Base-by-base conservation (phyloP, 352 stramenopile species). In the Pythium apleroticum region DNA sequence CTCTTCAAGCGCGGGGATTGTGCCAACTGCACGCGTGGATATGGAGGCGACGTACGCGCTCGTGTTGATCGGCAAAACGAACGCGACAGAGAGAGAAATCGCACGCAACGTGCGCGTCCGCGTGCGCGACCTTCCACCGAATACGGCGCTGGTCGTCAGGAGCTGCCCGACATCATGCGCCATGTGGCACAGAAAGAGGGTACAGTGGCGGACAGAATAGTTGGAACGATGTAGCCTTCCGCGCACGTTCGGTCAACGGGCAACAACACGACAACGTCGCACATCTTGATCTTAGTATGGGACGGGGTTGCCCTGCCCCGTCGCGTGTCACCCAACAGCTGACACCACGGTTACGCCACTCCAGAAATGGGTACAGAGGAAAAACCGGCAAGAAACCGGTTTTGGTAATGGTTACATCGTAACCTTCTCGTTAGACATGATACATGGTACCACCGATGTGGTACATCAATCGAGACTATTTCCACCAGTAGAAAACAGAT, bases 261-360 rank as follows among this genome's bases (percentile, higher is more conserved):
- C 41, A 28, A 27, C 48, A 28, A 39, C 30, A 41, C 41, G 22
- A 33, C 27, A 27, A 48, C 46, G 33, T 66, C 50, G 24, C 52
- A 63, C 48, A 53, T 69, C 48, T 69, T 69, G 63, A 56, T 60
- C 39, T 64, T 60, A 59, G 63, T 69, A 69, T 68, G 35, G n/a
- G 52, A 57, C 37, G 7, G 20, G 15, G 28, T 15, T 4, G 9
- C 27, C n/a, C 12, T 58, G 62, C 5, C 62, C 35, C 35, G 54
- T 68, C 62, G n/a, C 62, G 15, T 68, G 62, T 41, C 46, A 57
- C 53, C 31, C 25, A 35, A 46, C 49, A 22, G 24, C 27, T 59
- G 22, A 50, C 20, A 53, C 25, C 19, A 53, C 50, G n/a, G 46
- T 31, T 24, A 45, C 33, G 15, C n/a, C 33, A 39, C 3, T 27